Conservation (phyloP, 75 land plant species). For the Chamaecyparis obtusa region DNA sequence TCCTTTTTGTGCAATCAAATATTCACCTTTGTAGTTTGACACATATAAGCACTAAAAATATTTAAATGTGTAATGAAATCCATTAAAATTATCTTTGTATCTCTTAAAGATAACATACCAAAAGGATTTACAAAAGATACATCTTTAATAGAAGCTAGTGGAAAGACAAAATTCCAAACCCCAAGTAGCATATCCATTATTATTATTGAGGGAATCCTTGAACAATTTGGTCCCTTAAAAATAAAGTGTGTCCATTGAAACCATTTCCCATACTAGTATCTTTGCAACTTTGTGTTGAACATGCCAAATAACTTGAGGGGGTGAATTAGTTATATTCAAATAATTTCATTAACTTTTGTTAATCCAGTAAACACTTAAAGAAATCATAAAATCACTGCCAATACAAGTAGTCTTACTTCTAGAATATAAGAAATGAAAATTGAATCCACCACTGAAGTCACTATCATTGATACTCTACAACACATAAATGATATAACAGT, state of each 20-base stretch:
- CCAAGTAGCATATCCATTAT: constrained; percentile 15
- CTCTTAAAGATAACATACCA: constrained; percentile 42
- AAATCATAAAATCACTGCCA: no score
- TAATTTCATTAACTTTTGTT: no score
- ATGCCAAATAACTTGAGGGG: no score
- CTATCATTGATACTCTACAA: no score
- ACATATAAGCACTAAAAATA: constrained; percentile 32
- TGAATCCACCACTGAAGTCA: no score
- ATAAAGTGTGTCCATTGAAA: background rate
- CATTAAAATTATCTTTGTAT: constrained; percentile 21
- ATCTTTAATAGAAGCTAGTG: constrained; percentile 17
- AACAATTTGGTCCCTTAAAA: constrained; percentile 27
- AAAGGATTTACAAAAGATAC: background rate
- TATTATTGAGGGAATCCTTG: constrained; percentile 24
- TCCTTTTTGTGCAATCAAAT: constrained; percentile 24
- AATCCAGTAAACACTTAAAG: no score
- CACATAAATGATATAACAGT: no score
- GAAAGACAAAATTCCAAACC: constrained; percentile 27
- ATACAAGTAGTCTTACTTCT: no score
- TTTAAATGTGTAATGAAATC: constrained; percentile 15
- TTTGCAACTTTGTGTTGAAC: no score
- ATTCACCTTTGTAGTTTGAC: constrained; percentile 27
- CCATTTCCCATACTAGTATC: constrained; percentile 23
- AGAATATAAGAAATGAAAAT: no score
- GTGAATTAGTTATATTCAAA: no score